Conservation (phyloP, 148 eudicot species). For the Oxyria digyna region DNA sequence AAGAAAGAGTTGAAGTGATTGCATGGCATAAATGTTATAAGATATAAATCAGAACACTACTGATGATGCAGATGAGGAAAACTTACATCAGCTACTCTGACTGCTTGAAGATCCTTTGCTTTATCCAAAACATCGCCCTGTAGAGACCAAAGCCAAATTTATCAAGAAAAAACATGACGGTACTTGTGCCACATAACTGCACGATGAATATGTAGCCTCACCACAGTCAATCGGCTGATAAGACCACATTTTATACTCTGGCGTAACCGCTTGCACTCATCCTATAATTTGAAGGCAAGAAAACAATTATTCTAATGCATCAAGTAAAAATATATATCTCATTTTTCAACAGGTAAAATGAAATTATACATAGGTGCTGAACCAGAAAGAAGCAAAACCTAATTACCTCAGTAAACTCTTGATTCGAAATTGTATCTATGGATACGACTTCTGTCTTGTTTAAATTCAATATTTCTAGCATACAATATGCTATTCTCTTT, state of each 20-base stretch:
- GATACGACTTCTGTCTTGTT: constrained; percentile 43
- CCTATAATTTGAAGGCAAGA: constrained; percentile 22
- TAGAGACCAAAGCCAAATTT: neutral
- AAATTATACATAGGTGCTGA: neutral
- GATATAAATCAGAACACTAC: neutral
- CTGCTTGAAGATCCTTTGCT: constrained; percentile 39
- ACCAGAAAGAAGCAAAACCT: neutral
- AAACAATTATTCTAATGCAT: neutral
- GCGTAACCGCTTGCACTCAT: constrained; percentile 50
- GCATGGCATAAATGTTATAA: neutral
- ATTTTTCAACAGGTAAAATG: neutral
- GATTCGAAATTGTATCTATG: constrained; percentile 51
- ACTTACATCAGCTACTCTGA: constrained; percentile 41
- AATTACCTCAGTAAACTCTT: constrained; percentile 55
- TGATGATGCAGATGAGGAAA: neutral
- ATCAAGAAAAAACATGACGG: neutral
- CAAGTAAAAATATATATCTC: neutral
- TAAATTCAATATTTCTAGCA: constrained; percentile 48
- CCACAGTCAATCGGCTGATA: constrained; percentile 43
- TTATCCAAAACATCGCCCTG: constrained; percentile 51
- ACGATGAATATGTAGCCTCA: constrained; percentile 16
- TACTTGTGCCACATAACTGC: neutral
- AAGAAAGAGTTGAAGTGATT: neutral
- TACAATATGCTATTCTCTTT: constrained; percentile 30
- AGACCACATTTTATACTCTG: constrained; percentile 57